These are phyloP conservation scores for Cajanus cajan DNA, from an alignment of 306 rosid genomes.

Conservation along the genomic window DNA sequence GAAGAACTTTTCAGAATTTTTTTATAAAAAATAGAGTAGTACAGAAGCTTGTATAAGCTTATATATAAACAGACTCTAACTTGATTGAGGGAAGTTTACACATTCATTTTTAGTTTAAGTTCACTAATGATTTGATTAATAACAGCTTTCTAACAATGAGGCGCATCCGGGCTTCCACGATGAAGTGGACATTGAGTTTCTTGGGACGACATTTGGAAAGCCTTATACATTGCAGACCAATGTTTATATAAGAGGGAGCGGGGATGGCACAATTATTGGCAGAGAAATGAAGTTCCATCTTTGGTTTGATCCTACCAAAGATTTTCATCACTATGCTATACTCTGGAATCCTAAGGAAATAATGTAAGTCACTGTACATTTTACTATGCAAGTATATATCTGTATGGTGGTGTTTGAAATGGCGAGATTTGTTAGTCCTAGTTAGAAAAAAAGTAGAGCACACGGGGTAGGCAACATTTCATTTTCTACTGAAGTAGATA, in stretches of 20 bases:
- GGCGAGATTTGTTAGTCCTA: neutral
- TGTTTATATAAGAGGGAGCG: constrained; percentile 93
- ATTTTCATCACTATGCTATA: constrained; percentile 90
- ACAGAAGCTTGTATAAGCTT: no score
- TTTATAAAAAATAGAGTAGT: no score
- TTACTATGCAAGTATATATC: neutral
- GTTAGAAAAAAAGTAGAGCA: neutral
- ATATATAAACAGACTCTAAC: no score
- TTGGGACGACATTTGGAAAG: constrained; percentile 95
- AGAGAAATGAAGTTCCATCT: constrained; percentile 96
- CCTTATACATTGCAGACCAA: constrained; percentile 94
- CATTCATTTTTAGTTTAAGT: neutral
- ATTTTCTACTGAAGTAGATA: constrained; percentile 22
- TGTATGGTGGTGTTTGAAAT: neutral
- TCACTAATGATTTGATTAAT: constrained; percentile 16
- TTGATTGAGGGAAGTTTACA: neutral
- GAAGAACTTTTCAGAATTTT: no score
- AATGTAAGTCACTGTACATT: constrained; percentile 51
- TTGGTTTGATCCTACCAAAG: constrained; percentile 90
- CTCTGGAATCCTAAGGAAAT: constrained; percentile 85
- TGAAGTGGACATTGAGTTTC: constrained; percentile 94
- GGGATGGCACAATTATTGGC: constrained; percentile 83
- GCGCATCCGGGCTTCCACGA: constrained; percentile 97
- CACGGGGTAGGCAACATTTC: neutral
- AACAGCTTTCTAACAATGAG: constrained; percentile 89